A percentile compares a stretch with the other conserved stretches of the same genome.
Evolutionary conservation across 2,329 filamentous ascomycete genomes (phyloP).

Genomic region (Juglanconis sp.): DNA sequence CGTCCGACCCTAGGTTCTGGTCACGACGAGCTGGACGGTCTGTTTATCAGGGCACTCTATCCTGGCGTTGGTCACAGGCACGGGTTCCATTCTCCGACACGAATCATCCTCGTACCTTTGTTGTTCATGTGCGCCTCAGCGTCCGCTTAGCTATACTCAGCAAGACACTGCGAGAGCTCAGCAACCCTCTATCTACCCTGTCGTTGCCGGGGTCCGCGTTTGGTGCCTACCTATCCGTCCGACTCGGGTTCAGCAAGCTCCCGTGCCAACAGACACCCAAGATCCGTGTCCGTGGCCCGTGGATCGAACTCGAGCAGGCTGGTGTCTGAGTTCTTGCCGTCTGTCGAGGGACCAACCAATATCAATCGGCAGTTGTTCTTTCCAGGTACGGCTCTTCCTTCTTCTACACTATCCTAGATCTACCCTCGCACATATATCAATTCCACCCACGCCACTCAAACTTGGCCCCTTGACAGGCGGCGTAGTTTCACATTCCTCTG

Average conservation of each 20-base stretch:
- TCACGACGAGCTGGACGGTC: conserved; percentile 11
- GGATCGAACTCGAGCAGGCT: conserved; percentile 12
- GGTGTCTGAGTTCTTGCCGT: conserved; percentile 8
- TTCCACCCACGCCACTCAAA: conserved; percentile 18
- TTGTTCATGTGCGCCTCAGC: conserved; percentile 8
- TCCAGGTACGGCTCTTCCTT: conserved; percentile 10
- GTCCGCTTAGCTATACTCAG: conserved; percentile 4
- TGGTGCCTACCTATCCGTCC: conserved; percentile 16
- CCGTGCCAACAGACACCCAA: conserved; percentile 18
- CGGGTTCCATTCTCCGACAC: conserved; percentile 7
- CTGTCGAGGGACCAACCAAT: conserved; percentile 11
- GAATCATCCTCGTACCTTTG: conserved; percentile 6
- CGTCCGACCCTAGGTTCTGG: conserved; percentile 15
- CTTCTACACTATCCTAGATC: conserved; percentile 18
- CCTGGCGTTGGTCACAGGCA: conserved; percentile 3
- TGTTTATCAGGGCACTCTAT: conserved; percentile 4
- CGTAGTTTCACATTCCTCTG: conserved; percentile 4
- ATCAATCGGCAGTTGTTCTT: conserved; percentile 14
- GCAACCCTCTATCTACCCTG: neutral
- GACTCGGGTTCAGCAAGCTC: conserved; percentile 20
- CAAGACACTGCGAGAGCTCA: neutral
- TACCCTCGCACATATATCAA: conserved; percentile 30
- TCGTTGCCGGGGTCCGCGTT: conserved; percentile 9
- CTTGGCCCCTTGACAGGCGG: conserved; percentile 1
- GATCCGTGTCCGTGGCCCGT: conserved; percentile 6